Evolutionary conservation across 2,329 filamentous ascomycete species (phyloP).

Genomic region (Nemania sp.): DNA sequence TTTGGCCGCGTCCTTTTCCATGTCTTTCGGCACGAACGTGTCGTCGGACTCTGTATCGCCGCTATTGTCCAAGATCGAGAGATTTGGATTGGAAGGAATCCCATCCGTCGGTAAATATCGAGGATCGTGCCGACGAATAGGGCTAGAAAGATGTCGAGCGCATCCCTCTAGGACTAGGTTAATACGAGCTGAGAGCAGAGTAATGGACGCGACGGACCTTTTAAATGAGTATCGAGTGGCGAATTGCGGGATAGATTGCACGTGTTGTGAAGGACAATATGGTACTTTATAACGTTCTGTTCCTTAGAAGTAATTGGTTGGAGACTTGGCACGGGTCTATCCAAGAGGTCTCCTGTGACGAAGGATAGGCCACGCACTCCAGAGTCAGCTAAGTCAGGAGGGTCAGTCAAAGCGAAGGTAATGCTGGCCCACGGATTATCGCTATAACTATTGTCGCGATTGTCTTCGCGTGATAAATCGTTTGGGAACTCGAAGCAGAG

Average conservation of each 20-base stretch:
- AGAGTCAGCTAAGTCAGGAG: neutral
- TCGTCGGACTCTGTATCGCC: slow-evolving; percentile 1
- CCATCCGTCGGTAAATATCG: slow-evolving; percentile 18
- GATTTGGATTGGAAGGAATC: slow-evolving; percentile 10
- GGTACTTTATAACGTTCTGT: slow-evolving; percentile 18
- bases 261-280: slow-evolving; percentile 12
- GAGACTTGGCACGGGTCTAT: slow-evolving; percentile 22
- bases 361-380: neutral
- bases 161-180: slow-evolving; percentile 12
- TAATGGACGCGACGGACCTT: slow-evolving; percentile 3
- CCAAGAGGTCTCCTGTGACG: slow-evolving; percentile 1
- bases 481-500: slow-evolving; percentile 26
- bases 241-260: slow-evolving; percentile 17
- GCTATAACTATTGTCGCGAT: neutral
- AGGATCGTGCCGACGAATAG: slow-evolving; percentile 13
- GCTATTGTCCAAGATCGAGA: neutral
- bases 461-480: neutral
- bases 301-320: slow-evolving; percentile 1
- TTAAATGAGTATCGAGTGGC: slow-evolving; percentile 18
- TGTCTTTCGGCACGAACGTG: slow-evolving; percentile 9
- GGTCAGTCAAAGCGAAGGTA: slow-evolving; percentile 24
- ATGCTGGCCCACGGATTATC: slow-evolving; percentile 22
- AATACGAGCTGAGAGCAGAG: slow-evolving; percentile 14
- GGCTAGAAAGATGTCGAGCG: slow-evolving; percentile 21
- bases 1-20: slow-evolving; percentile 10